phyloP scores from a whole-genome alignment of 164 flowering plant species.

The Sextonia rubra region DNA sequence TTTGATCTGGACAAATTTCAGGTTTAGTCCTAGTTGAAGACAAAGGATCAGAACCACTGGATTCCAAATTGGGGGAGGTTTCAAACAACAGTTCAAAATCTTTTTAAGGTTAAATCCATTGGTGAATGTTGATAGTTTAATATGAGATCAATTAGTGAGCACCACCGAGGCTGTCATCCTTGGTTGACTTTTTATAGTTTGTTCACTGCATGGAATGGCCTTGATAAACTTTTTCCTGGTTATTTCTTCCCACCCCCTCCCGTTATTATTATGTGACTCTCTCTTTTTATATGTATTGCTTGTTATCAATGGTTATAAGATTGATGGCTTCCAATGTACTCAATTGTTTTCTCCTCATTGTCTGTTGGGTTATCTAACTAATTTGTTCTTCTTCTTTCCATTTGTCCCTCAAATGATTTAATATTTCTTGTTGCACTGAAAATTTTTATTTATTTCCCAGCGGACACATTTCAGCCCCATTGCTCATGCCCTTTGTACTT shows the following conservation, averaged over 20 bases:
- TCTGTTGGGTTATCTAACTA: background rate
- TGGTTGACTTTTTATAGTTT: too few species aligned
- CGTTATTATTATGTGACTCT: background rate
- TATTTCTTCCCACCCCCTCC: background rate
- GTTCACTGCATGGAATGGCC: too few species aligned
- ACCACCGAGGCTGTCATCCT: too few species aligned
- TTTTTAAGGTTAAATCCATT: too few species aligned
- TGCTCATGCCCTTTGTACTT: slow-evolving; percentile 38
- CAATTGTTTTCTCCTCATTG: background rate
- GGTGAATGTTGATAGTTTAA: too few species aligned
- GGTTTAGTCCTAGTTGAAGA: too few species aligned
- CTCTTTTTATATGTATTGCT: background rate
- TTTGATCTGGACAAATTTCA: too few species aligned
- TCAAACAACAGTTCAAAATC: too few species aligned
- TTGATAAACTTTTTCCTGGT: background rate
- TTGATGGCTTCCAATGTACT: background rate
- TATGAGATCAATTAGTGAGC: too few species aligned
- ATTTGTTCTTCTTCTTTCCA: background rate
- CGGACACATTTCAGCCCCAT: slow-evolving; percentile 26
- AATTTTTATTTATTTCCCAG: slow-evolving; percentile 29
- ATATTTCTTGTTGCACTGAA: background rate
- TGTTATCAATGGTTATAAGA: background rate
- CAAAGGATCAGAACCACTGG: too few species aligned
- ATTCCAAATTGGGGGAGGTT: too few species aligned
- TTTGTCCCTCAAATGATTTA: background rate